Conservation (phyloP, 1,284 basidiomycete genomes). For the Cerioporus squamosus region DNA sequence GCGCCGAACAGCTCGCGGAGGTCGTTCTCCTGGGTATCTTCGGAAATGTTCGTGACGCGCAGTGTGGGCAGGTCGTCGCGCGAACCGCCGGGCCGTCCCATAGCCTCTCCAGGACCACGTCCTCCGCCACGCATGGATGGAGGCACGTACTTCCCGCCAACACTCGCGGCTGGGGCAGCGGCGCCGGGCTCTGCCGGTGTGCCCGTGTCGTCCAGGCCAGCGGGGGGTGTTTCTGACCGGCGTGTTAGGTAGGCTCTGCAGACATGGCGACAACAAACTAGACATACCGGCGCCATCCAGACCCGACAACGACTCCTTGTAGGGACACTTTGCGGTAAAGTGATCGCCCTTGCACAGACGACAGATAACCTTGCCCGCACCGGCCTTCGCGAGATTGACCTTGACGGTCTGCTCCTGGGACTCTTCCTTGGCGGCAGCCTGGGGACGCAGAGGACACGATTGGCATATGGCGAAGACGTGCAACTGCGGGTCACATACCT, state of each 20-base stretch:
- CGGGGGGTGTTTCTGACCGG: slow-evolving; percentile 47
- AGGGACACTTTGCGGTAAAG: slow-evolving; percentile 98
- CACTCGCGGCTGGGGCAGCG: slow-evolving; percentile 40
- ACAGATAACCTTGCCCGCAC: slow-evolving; percentile 90
- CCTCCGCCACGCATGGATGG: slow-evolving; percentile 81
- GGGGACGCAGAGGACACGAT: not conserved
- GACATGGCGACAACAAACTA: not conserved
- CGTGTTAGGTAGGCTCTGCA: too few relatives aligned
- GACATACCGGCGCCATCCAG: slow-evolving; percentile 64
- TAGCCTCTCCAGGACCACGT: slow-evolving; percentile 81
- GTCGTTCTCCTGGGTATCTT: slow-evolving; percentile 95
- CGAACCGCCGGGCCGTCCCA: slow-evolving; percentile 62
- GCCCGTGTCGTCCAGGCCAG: slow-evolving; percentile 56
- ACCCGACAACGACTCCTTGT: slow-evolving; percentile 91
- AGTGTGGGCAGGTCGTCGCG: slow-evolving; percentile 96
- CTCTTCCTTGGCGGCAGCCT: slow-evolving; percentile 68
- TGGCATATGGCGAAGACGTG: not conserved
- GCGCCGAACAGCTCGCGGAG: slow-evolving; percentile 88
- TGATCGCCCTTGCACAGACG: slow-evolving; percentile 96
- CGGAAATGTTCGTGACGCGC: slow-evolving; percentile 96
- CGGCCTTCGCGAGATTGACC: slow-evolving; percentile 67
- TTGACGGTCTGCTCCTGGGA: slow-evolving; percentile 77
- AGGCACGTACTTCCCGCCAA: slow-evolving; percentile 89
- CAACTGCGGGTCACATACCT: slow-evolving; percentile 48
- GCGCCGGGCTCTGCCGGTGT: slow-evolving; percentile 47